A percentile compares a stretch with the other conserved stretches of the same genome.
Conservation (phyloP, 2,329 filamentous ascomycete genomes). For the Neofusicoccum cordaticola region DNA sequence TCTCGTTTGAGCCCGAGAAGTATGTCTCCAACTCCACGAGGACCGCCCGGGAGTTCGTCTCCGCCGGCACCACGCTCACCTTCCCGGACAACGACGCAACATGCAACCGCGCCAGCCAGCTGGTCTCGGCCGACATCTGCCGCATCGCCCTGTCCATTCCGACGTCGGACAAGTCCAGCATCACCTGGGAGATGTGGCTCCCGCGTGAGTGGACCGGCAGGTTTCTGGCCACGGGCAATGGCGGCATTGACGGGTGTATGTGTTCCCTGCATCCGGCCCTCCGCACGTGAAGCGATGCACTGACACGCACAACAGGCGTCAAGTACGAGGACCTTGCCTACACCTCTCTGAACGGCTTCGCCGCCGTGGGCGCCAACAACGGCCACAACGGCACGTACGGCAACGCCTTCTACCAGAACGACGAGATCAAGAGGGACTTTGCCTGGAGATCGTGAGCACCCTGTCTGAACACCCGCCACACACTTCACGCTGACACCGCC, state of each 20-base stretch:
- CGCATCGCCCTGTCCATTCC: constrained; percentile 43
- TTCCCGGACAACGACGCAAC: constrained; percentile 11
- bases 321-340: constrained; percentile 39
- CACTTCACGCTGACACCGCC: background rate
- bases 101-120: constrained; percentile 31
- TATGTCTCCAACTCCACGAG: constrained; percentile 1
- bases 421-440: constrained; percentile 48
- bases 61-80: constrained; percentile 36
- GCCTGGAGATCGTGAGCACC: constrained; percentile 40
- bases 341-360: constrained; percentile 37
- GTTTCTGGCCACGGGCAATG: constrained; percentile 40
- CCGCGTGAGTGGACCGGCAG: constrained; percentile 41
- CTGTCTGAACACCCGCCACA: too few relatives aligned
- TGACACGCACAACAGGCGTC: constrained; percentile 19
- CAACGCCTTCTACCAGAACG: constrained; percentile 41
- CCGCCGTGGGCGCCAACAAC: constrained; percentile 41
- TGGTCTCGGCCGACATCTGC: constrained; percentile 39
- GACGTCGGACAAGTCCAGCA: constrained; percentile 39
- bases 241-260: constrained; percentile 39
- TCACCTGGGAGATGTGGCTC: constrained; percentile 46
- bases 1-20: constrained; percentile 4
- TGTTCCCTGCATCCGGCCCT: background rate
- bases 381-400: constrained; percentile 46
- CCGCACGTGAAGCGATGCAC: background rate
- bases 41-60: constrained; percentile 26